Conservation (phyloP, 169 alveolate species). For the Cryptosporidium ryanae region DNA sequence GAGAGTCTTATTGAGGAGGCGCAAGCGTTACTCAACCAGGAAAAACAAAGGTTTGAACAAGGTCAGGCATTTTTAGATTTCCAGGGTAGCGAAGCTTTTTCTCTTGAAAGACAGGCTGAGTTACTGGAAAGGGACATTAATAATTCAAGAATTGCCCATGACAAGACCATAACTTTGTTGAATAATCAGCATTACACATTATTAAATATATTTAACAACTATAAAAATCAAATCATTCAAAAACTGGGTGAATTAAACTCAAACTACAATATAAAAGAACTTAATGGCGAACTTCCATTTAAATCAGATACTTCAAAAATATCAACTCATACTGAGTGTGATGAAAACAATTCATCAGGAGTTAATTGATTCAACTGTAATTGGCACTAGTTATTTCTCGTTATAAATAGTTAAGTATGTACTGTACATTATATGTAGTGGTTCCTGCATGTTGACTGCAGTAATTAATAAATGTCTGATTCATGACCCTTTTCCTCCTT, state of each 20-base stretch:
- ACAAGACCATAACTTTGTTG: conserved; percentile 40
- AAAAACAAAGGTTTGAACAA: conserved; percentile 54
- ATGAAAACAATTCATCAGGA: too few species aligned
- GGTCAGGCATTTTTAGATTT: conserved; percentile 41
- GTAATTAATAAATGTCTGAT: too few species aligned
- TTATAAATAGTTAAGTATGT: too few species aligned
- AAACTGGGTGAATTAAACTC: not conserved
- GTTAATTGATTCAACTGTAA: too few species aligned
- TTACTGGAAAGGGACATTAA: conserved; percentile 38
- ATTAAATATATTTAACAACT: conserved; percentile 8
- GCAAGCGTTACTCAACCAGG: conserved; percentile 52
- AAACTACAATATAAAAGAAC: not conserved
- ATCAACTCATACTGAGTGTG: too few species aligned
- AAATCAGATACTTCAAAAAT: too few species aligned
- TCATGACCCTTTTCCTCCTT: too few species aligned
- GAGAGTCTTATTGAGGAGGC: conserved; percentile 73
- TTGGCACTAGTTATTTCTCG: too few species aligned
- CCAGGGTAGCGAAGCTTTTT: conserved; percentile 69
- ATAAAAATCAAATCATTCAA: conserved; percentile 1
- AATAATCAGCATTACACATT: conserved; percentile 25
- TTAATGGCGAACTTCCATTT: not conserved
- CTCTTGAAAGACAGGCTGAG: conserved; percentile 72
- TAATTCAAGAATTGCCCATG: conserved; percentile 37
- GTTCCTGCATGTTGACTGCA: too few species aligned
- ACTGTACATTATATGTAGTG: too few species aligned